Evolutionary conservation across 768 basidiomycete genomes (phyloP).

Genomic region (Lepiota subincarnata): DNA sequence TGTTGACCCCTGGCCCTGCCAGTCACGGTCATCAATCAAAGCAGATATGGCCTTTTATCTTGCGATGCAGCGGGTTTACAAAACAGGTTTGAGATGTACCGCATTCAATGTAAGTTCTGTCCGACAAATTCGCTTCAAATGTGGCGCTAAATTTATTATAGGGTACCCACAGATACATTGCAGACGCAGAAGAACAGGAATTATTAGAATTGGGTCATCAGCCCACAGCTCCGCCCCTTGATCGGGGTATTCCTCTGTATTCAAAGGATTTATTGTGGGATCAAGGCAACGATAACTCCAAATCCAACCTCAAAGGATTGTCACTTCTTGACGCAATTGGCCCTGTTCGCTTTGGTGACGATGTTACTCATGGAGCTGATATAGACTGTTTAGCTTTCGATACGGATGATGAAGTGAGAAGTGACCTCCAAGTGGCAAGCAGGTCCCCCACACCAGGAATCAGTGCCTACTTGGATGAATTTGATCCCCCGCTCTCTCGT

Average conservation of each 20-base stretch:
- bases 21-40: not conserved
- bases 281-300: not conserved
- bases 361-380: not conserved
- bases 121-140: not conserved
- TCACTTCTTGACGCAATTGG: not conserved
- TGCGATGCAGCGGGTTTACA: conserved; percentile 42
- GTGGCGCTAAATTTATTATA: conserved; percentile 11
- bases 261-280: not conserved
- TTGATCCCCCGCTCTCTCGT: not conserved
- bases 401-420: not conserved
- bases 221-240: not conserved
- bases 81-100: conserved; percentile 34
- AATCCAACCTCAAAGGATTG: not conserved
- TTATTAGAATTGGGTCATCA: conserved; percentile 1
- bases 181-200: conserved; percentile 6
- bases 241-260: not conserved
- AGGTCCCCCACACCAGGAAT: not conserved
- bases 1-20: not conserved
- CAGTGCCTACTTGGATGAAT: not conserved
- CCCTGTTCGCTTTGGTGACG: not conserved
- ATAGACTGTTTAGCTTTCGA: not conserved
- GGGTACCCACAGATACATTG: conserved; percentile 10
- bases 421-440: not conserved
- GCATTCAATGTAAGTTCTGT: conserved; percentile 40
- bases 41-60: conserved; percentile 33